phyloP scores from a whole-genome alignment of 192 early-diverging fungal species.

The Funneliformis geosporum region DNA sequence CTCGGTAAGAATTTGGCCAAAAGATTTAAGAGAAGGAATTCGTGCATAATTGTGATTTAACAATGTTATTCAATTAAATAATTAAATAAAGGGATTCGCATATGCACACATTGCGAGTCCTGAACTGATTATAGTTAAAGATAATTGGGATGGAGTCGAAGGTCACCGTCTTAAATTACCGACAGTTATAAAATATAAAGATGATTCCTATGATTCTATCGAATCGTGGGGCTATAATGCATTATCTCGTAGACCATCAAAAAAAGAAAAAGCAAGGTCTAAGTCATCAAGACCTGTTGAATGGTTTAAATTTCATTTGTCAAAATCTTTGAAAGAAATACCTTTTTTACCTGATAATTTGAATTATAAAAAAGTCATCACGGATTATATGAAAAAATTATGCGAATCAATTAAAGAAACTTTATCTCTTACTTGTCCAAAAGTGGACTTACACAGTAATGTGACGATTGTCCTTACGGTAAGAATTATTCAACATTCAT shows the following conservation, averaged over 20 bases:
- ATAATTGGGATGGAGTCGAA: background rate
- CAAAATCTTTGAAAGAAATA: background rate
- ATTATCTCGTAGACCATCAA: background rate
- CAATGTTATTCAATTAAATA: background rate
- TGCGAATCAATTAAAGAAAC: background rate
- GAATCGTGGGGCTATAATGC: background rate
- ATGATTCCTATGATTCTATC: background rate
- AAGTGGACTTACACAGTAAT: background rate
- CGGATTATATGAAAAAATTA: slow-evolving; percentile 12
- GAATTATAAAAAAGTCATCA: background rate
- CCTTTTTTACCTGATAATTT: background rate
- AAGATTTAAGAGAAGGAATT: too few species aligned
- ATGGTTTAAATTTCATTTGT: slow-evolving; percentile 8
- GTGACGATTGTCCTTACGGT: background rate
- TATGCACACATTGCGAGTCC: background rate
- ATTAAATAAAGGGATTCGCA: background rate
- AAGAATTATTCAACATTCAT: background rate
- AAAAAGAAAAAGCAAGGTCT: background rate
- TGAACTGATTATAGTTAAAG: background rate
- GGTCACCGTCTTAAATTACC: background rate
- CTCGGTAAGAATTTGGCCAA: background rate
- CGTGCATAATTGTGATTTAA: background rate
- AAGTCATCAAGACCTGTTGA: background rate
- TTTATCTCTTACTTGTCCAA: background rate
- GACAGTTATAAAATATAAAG: background rate